Percentiles rank a stretch among this genome's conserved stretches.
Evolutionary conservation across 169 alveolate species (phyloP).

Genomic region (Theileria luwenshuni): DNA sequence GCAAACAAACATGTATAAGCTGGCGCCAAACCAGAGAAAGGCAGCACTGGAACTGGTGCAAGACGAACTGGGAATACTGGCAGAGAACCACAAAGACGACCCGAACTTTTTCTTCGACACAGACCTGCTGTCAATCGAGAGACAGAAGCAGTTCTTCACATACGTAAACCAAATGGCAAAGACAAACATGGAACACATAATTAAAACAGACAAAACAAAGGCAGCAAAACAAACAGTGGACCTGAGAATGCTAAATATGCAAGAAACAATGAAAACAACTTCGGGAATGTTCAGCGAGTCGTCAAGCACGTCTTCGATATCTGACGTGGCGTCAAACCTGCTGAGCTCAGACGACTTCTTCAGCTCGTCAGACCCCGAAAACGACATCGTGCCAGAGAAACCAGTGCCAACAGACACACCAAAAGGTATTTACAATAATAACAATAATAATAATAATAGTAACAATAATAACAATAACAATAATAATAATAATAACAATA

Average conservation of each 20-base stretch:
- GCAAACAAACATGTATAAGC: conserved; percentile 71
- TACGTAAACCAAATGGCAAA: conserved; percentile 83
- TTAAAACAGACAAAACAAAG: conserved; percentile 23
- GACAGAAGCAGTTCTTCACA: conserved; percentile 78
- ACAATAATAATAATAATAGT: background rate
- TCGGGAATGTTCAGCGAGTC: conserved; percentile 68
- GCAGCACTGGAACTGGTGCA: conserved; percentile 86
- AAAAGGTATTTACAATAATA: background rate
- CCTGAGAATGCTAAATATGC: background rate
- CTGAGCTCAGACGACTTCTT: conserved; percentile 71
- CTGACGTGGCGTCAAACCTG: conserved; percentile 75
- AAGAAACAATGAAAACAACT: conserved; percentile 28
- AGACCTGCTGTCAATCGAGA: conserved; percentile 81
- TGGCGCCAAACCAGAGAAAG: conserved; percentile 83
- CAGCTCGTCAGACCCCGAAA: conserved; percentile 60
- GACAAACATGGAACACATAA: conserved; percentile 75
- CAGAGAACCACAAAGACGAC: conserved; percentile 79
- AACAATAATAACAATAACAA: background rate
- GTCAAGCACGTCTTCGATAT: conserved; percentile 66
- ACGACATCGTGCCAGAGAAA: conserved; percentile 36
- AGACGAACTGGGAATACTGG: conserved; percentile 85
- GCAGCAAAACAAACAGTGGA: conserved; percentile 7
- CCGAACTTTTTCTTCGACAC: conserved; percentile 78
- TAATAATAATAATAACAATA: background rate
- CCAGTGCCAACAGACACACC: conserved; percentile 18